phyloP scores from a whole-genome alignment of 176 grass and related monocot species.

The Cenchrus fungigraminus region DNA sequence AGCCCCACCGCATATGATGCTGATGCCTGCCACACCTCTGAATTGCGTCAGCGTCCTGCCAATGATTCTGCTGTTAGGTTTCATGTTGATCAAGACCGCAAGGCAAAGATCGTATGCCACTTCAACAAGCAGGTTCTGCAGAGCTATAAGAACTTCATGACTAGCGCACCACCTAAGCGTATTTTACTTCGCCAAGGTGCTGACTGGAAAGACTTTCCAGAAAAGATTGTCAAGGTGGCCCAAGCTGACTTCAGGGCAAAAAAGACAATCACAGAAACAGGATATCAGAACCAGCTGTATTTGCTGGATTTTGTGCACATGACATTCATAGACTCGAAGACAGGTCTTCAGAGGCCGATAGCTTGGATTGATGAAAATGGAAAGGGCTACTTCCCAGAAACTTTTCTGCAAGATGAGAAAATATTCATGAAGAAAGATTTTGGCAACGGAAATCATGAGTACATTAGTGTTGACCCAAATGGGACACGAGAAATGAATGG shows the following conservation, averaged over 20 bases:
- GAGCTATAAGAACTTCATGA: constrained; percentile 77
- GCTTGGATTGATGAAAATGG: constrained; percentile 87
- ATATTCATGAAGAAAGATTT: constrained; percentile 50
- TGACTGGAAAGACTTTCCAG: constrained; percentile 80
- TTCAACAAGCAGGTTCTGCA: constrained; percentile 58
- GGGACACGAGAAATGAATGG: constrained; percentile 42
- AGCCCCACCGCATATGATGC: constrained; percentile 20
- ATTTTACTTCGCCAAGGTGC: constrained; percentile 70
- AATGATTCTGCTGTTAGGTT: constrained; percentile 44
- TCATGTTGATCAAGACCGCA: constrained; percentile 42
- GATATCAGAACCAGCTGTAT: constrained; percentile 49
- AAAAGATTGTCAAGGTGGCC: constrained; percentile 65
- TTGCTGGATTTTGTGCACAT: constrained; percentile 92
- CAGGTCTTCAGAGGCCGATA: constrained; percentile 68
- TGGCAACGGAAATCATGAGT: constrained; percentile 33
- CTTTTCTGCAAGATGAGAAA: constrained; percentile 41
- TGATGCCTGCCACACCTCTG: constrained; percentile 33
- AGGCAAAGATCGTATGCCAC: constrained; percentile 47
- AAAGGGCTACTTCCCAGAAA: constrained; percentile 77
- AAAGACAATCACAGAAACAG: constrained; percentile 77
- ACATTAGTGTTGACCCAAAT: constrained; percentile 50
- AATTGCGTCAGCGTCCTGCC: constrained; percentile 36
- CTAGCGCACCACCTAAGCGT: constrained; percentile 62
- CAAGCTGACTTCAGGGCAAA: constrained; percentile 66
- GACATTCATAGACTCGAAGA: constrained; percentile 62